Base-by-base conservation (phyloP, 2,329 filamentous ascomycete species). In the Metarhizium guizhouense region DNA sequence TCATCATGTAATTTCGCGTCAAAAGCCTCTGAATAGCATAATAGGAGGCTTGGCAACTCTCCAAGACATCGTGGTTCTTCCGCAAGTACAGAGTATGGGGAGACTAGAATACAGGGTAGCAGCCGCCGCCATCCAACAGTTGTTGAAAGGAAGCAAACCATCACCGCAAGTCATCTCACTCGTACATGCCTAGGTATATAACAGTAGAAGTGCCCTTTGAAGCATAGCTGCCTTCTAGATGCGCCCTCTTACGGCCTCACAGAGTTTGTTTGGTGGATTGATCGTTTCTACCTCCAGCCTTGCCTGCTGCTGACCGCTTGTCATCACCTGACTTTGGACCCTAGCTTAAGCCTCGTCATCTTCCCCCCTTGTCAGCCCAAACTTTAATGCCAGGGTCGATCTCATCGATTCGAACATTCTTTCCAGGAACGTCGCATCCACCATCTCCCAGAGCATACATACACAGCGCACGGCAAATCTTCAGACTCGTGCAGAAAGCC, bases 241-340 rank as follows among this genome's bases (percentile, higher is more conserved):
- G 25, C 25, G 1, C 25, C 25, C 25, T 25, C 25, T 25, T 25
- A 25, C 25, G 25, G 25, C 25, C 25, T 25, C 25, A 4, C 25
- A 36, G 5, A 36, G 34, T 8, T 13, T 13, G 13, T 36, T 36
- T 13, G 34, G 7, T 36, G 34, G 3, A 13, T 36, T 13, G 34
- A 36, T 4, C 34, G 25, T 18, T 43, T 6, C 16, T 16, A 43
- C 40, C n/a, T 14, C 25, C 43, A 47, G 43, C 20, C 43, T 47
- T 47, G 18, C 43, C 6, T n/a, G 13, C 13, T 34, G 32, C 10
- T 43, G 20, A 40, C 38, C 38, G 14, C 14, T 25, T 45, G 45
- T 55, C 51, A 56, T 58, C 56, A 58, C 56, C 56, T 58, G 56
- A 58, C 51, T 36, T 45, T 53, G 51, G 50, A 55, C 53, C 53